These are phyloP conservation scores for Myxozyma sirexii DNA, from an alignment of 805 yeast genomes.

Conservation along the genomic window DNA sequence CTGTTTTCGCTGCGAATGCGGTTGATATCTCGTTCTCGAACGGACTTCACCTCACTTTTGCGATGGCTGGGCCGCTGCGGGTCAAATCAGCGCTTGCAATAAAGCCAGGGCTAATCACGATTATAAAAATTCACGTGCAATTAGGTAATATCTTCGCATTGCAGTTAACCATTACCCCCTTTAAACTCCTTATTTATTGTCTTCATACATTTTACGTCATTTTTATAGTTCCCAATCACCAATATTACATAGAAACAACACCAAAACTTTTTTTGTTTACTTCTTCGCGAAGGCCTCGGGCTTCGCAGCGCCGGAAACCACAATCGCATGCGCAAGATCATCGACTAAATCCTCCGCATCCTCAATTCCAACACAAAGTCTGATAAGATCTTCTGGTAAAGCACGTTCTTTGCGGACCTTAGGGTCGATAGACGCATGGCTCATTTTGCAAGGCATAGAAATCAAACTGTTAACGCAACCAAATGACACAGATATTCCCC, in stretches of 20 bases:
- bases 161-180: background rate
- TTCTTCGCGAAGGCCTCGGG: conserved; percentile 6
- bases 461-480: conserved; percentile 93
- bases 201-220: background rate
- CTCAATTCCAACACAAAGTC: conserved; percentile 92
- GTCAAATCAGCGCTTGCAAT: background rate
- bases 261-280: background rate
- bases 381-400: conserved; percentile 87
- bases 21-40: background rate
- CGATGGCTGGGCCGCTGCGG: background rate
- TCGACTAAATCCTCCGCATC: conserved; percentile 74
- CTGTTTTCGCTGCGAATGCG: background rate
- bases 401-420: conserved; percentile 83
- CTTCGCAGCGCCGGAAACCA: conserved; percentile 60
- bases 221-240: background rate
- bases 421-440: conserved; percentile 94
- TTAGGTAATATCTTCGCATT: background rate
- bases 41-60: background rate
- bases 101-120: background rate
- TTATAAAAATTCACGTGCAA: background rate
- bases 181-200: too few relatives aligned
- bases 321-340: conserved; percentile 75
- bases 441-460: conserved; percentile 93
- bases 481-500: conserved; percentile 88
- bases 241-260: background rate